These are phyloP conservation scores for Dictyostelium citrinum DNA, from an alignment of 78 protist genomes.

Conservation along the genomic window DNA sequence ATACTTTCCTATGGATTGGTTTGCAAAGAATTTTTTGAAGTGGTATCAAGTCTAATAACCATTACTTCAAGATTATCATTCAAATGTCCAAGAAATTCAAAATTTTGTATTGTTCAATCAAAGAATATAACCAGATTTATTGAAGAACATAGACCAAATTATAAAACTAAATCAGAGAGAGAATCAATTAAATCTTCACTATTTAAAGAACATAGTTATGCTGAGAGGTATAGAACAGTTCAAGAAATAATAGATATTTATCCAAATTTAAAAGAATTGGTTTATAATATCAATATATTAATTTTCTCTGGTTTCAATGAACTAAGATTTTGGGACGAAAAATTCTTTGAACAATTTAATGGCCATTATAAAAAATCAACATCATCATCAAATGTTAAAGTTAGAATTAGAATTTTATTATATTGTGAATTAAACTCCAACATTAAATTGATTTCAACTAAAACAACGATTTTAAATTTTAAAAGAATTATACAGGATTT, in stretches of 20 bases:
- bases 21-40: neutral
- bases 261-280: neutral
- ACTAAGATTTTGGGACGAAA: neutral
- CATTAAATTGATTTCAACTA: neutral
- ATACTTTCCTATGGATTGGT: neutral
- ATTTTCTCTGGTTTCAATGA: neutral
- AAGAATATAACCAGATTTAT: neutral
- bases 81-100: neutral
- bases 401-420: neutral
- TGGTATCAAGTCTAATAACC: neutral
- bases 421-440: neutral
- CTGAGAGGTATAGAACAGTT: neutral
- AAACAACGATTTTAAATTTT: neutral
- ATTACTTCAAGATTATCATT: neutral
- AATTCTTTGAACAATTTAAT: neutral
- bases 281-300: neutral
- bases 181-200: neutral
- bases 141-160: neutral
- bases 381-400: neutral
- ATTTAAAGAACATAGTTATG: neutral
- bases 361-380: no score
- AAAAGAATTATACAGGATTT: no score
- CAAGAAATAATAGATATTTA: neutral
- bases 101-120: neutral
- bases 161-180: neutral